phyloP scores from a whole-genome alignment of 768 basidiomycete genomes.

The Galerina marginata region DNA sequence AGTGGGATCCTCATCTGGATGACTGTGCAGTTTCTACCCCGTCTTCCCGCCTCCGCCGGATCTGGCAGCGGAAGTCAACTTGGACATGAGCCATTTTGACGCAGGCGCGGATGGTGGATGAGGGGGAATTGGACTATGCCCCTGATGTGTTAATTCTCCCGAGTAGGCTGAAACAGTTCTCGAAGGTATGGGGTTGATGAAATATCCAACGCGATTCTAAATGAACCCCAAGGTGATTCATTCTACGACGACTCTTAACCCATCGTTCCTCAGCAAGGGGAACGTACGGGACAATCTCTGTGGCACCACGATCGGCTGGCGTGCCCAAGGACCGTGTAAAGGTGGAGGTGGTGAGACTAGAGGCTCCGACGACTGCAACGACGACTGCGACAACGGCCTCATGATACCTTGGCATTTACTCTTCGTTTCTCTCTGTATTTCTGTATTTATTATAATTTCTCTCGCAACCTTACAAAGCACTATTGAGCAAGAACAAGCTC shows the following conservation, averaged over 20 bases:
- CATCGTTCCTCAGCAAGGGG: constrained; percentile 74
- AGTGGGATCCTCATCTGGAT: background rate
- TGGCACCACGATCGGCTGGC: constrained; percentile 32
- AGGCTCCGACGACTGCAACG: constrained; percentile 17
- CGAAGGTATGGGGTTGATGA: constrained; percentile 60
- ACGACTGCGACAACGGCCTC: background rate
- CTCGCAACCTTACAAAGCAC: background rate
- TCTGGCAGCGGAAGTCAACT: constrained; percentile 79
- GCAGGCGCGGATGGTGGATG: constrained; percentile 43
- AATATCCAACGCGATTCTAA: background rate
- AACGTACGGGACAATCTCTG: constrained; percentile 53
- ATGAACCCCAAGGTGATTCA: constrained; percentile 66
- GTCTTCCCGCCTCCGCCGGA: constrained; percentile 87
- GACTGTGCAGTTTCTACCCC: constrained; percentile 81
- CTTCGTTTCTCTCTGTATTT: constrained; percentile 6
- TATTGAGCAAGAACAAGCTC: constrained; percentile 35
- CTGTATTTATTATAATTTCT: constrained; percentile 5
- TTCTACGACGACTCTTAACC: constrained; percentile 82
- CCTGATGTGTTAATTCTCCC: constrained; percentile 90
- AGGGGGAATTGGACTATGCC: constrained; percentile 49
- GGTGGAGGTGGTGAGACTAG: constrained; percentile 38
- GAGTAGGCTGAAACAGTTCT: constrained; percentile 88
- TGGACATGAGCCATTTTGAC: constrained; percentile 83
- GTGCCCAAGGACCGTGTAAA: constrained; percentile 39
- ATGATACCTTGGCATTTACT: constrained; percentile 3